Percentiles rank a stretch among this genome's conserved stretches.
Conservation (phyloP, 2,329 filamentous ascomycete species). For the Dothiorella sarmentorum region DNA sequence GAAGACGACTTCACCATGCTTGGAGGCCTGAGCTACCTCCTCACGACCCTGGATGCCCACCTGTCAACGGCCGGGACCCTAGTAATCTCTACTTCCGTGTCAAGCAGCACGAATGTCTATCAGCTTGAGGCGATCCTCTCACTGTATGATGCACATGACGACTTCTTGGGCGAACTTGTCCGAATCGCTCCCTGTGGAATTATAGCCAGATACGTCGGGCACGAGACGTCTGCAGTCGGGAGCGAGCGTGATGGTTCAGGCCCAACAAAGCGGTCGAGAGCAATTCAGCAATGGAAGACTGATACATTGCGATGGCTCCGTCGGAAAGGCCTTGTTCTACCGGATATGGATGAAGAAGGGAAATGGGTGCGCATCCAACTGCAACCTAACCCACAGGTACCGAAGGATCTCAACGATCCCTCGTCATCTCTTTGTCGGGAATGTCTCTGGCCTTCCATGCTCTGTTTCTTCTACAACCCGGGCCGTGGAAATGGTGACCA, state of each 20-base stretch:
- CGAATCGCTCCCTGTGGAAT: slow-evolving; percentile 13
- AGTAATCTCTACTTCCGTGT: slow-evolving; percentile 19
- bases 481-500: not conserved
- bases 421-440: slow-evolving; percentile 19
- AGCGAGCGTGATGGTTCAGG: not conserved
- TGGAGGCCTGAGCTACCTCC: not conserved
- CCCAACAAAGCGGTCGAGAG: not conserved
- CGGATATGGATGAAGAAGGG: slow-evolving; percentile 24
- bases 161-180: slow-evolving; percentile 11
- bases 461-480: slow-evolving; percentile 26
- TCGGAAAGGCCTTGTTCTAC: slow-evolving; percentile 33
- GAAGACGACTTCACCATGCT: not conserved
- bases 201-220: slow-evolving; percentile 14
- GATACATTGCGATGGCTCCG: slow-evolving; percentile 33
- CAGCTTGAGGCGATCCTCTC: slow-evolving; percentile 11
- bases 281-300: slow-evolving; percentile 29
- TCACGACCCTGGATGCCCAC: slow-evolving; percentile 17
- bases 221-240: not conserved
- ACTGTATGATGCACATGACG: slow-evolving; percentile 1
- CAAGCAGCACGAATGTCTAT: not conserved
- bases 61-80: slow-evolving; percentile 20
- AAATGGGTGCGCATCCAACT: slow-evolving; percentile 16
- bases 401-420: slow-evolving; percentile 4
- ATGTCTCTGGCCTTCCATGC: slow-evolving; percentile 35
- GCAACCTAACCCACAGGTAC: not conserved